phyloP scores from a whole-genome alignment of 495 filamentous ascomycete species.

The Parathielavia hyrcaniae region DNA sequence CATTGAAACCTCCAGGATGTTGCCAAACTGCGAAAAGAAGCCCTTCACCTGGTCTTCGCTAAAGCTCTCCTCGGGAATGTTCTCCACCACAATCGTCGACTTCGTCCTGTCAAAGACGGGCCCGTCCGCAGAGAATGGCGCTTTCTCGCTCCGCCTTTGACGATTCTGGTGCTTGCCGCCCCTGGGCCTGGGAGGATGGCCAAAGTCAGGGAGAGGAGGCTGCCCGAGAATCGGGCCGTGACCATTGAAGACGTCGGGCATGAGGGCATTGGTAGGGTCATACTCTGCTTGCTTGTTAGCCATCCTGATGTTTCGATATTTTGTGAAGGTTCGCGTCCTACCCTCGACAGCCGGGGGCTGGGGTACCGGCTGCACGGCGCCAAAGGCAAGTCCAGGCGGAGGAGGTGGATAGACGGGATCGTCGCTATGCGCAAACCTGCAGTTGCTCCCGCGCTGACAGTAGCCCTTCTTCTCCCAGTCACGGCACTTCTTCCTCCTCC shows the following conservation, averaged over 20 bases:
- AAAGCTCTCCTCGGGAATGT: constrained; percentile 85
- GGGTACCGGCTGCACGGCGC: constrained; percentile 1
- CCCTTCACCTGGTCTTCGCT: constrained; percentile 63
- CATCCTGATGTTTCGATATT: background rate
- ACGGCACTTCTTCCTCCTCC: constrained; percentile 57
- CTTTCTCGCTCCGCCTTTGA: constrained; percentile 39
- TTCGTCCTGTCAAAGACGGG: constrained; percentile 68
- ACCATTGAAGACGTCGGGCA: constrained; percentile 21
- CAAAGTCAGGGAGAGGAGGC: constrained; percentile 2
- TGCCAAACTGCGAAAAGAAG: constrained; percentile 84
- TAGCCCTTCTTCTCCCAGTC: constrained; percentile 88
- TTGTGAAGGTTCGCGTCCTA: background rate
- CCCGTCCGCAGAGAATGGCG: constrained; percentile 65
- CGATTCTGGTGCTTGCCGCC: constrained; percentile 22
- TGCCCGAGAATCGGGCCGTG: constrained; percentile 3
- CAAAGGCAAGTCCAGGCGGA: constrained; percentile 3
- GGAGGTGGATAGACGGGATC: constrained; percentile 17
- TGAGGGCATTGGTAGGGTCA: constrained; percentile 61
- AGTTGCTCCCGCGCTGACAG: constrained; percentile 64
- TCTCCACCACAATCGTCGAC: constrained; percentile 81
- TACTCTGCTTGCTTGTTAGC: constrained; percentile 56
- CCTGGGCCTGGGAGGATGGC: constrained; percentile 11
- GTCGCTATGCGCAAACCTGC: constrained; percentile 74
- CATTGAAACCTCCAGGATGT: constrained; percentile 64
- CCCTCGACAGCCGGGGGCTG: constrained; percentile 34